phyloP scores from a whole-genome alignment of 1,284 basidiomycete species.

The Ganoderma sinense region DNA sequence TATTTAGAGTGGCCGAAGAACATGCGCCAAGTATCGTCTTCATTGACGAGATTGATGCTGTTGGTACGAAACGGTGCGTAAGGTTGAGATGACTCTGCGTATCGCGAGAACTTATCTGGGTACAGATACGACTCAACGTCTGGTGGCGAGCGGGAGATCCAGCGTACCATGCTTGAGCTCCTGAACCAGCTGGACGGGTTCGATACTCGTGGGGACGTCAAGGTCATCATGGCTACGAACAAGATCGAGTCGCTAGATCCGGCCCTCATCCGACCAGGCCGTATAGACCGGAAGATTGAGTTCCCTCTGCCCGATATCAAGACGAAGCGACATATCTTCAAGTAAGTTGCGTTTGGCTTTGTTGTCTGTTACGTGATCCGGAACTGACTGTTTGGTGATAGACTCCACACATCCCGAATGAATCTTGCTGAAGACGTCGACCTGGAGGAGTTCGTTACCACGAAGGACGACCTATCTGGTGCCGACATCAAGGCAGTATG shows the following conservation, averaged over 20 bases:
- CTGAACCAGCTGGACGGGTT: constrained; percentile 99
- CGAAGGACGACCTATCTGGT: constrained; percentile 96
- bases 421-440: constrained; percentile 92
- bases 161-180: constrained; percentile 98
- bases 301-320: constrained; percentile 95
- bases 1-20: constrained; percentile 97
- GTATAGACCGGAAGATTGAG: constrained; percentile 99
- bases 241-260: constrained; percentile 96
- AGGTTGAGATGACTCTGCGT: constrained; percentile 7
- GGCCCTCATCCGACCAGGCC: constrained; percentile 96
- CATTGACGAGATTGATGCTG: constrained; percentile 99
- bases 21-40: constrained; percentile 99
- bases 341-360: constrained; percentile 48
- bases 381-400: constrained; percentile 35
- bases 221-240: constrained; percentile 96
- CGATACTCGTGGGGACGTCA: constrained; percentile 98
- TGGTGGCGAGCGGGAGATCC: constrained; percentile 98
- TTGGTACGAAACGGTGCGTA: constrained; percentile 94
- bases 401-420: constrained; percentile 97
- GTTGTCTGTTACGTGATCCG: neutral
- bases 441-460: constrained; percentile 94
- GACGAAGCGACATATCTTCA: constrained; percentile 98
- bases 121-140: constrained; percentile 93
- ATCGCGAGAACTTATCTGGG: constrained; percentile 20
- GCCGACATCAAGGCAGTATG: constrained; percentile 99